Percentiles rank a stretch among this genome's conserved stretches.
These are phyloP conservation scores for Solanum chilense DNA, from an alignment of 257 asterid species.

Conservation along the genomic window DNA sequence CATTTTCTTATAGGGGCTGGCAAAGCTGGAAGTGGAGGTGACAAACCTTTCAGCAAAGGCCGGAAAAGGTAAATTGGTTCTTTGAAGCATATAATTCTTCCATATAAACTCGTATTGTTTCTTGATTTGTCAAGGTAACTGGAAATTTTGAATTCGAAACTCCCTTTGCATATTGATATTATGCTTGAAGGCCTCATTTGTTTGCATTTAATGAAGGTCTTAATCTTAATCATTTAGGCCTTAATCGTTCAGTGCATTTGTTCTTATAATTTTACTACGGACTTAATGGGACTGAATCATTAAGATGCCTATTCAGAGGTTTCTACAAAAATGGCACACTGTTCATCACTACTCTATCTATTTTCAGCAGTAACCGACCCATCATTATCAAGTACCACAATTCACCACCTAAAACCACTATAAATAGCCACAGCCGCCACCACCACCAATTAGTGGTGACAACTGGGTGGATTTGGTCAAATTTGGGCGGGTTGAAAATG, in stretches of 20 bases:
- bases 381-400: not conserved
- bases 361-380: not conserved
- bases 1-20: constrained; percentile 52
- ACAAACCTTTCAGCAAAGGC: constrained; percentile 99
- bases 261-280: not conserved
- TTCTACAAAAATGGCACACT: not conserved
- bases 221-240: not conserved
- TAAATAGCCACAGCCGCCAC: not conserved
- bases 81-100: not conserved
- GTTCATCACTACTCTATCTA: not conserved
- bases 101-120: not conserved
- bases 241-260: not conserved
- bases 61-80: constrained; percentile 70
- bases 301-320: not conserved
- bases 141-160: not conserved
- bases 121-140: not conserved
- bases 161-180: not conserved
- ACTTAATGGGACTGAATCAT: not conserved
- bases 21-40: constrained; percentile 97
- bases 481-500: too few relatives aligned
- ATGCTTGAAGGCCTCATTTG: not conserved
- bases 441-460: not conserved
- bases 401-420: not conserved
- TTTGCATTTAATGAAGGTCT: not conserved
- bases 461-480: too few relatives aligned